Evolutionary conservation across 1,139 yeast genomes (phyloP).

Genomic region (Zygosaccharomyces sapae): DNA sequence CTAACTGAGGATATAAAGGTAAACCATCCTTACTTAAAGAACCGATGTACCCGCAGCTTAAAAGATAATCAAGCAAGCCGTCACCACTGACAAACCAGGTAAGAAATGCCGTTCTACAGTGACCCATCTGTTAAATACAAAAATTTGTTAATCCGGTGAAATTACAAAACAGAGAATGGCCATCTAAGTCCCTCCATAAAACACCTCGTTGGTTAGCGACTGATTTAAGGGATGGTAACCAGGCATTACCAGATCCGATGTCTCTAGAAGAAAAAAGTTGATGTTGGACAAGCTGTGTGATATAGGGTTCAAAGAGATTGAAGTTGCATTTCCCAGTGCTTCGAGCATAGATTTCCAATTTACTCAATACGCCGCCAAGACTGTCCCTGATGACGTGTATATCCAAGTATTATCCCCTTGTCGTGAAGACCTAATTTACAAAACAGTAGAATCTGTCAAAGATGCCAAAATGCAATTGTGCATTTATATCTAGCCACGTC

Average conservation of each 20-base stretch:
- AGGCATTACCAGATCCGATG: slow-evolving; percentile 97
- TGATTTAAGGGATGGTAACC: slow-evolving; percentile 95
- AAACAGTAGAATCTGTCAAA: slow-evolving; percentile 82
- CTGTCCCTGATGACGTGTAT: slow-evolving; percentile 88
- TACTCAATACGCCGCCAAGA: slow-evolving; percentile 86
- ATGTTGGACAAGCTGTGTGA: slow-evolving; percentile 84
- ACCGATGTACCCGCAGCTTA: no score
- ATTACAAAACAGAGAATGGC: slow-evolving; percentile 84
- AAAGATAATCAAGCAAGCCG: no score
- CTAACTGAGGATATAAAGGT: no score
- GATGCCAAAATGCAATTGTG: slow-evolving; percentile 90
- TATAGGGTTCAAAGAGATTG: slow-evolving; percentile 93
- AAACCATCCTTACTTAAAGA: no score
- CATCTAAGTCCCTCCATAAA: slow-evolving; percentile 62
- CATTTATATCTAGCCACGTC: slow-evolving; percentile 92
- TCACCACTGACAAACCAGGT: no score
- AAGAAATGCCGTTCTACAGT: slow-evolving; percentile 41
- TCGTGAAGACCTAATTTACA: slow-evolving; percentile 78
- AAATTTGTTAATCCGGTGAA: slow-evolving; percentile 60
- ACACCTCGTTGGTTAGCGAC: slow-evolving; percentile 97
- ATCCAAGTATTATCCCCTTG: slow-evolving; percentile 92
- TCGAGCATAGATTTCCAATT: slow-evolving; percentile 95
- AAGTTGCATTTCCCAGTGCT: slow-evolving; percentile 96
- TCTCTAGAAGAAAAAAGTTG: slow-evolving; percentile 76
- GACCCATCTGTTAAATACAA: slow-evolving; percentile 79